A percentile compares a stretch with the other conserved stretches of the same genome.
Conservation (phyloP, 2,329 filamentous ascomycete species). For the Colletotrichum incanum region DNA sequence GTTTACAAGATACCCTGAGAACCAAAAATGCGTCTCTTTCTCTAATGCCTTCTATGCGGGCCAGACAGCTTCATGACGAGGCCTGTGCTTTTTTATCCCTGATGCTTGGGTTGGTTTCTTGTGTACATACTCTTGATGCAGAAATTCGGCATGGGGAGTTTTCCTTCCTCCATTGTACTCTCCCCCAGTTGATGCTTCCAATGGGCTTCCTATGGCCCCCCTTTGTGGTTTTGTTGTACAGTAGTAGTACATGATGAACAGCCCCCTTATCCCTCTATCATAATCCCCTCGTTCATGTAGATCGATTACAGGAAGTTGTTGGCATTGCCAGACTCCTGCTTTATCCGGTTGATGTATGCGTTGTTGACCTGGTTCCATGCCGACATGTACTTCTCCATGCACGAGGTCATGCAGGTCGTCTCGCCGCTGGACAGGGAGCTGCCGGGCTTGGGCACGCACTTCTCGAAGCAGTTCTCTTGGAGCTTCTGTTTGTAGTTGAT, state of each 20-base stretch:
- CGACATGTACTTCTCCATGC: conserved; percentile 89
- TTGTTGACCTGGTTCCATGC: conserved; percentile 83
- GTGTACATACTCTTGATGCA: conserved; percentile 21
- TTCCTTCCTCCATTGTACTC: neutral
- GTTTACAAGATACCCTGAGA: conserved; percentile 49
- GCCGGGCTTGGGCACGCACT: conserved; percentile 81
- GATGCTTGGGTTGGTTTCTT: conserved; percentile 2
- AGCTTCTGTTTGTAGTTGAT: conserved; percentile 72
- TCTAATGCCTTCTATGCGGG: conserved; percentile 1
- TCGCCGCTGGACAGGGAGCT: conserved; percentile 77
- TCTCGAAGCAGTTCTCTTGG: conserved; percentile 86
- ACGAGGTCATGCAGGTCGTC: conserved; percentile 79
- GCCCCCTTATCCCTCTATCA: neutral
- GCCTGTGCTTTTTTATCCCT: conserved; percentile 2
- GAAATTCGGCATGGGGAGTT: neutral
- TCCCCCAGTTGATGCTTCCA: conserved; percentile 7
- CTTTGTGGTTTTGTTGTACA: conserved; percentile 27
- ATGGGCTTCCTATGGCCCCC: conserved; percentile 9
- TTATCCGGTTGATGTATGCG: conserved; percentile 76
- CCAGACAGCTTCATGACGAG: neutral
- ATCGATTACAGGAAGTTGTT: conserved; percentile 24
- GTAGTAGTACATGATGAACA: conserved; percentile 33
- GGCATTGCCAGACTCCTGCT: conserved; percentile 67
- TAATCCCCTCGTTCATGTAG: neutral
- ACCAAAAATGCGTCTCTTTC: conserved; percentile 21